A percentile compares a stretch with the other conserved stretches of the same genome.
These are phyloP conservation scores for Cladophialophora yegresii DNA, from an alignment of 2,329 filamentous ascomycete genomes.

Conservation along the genomic window DNA sequence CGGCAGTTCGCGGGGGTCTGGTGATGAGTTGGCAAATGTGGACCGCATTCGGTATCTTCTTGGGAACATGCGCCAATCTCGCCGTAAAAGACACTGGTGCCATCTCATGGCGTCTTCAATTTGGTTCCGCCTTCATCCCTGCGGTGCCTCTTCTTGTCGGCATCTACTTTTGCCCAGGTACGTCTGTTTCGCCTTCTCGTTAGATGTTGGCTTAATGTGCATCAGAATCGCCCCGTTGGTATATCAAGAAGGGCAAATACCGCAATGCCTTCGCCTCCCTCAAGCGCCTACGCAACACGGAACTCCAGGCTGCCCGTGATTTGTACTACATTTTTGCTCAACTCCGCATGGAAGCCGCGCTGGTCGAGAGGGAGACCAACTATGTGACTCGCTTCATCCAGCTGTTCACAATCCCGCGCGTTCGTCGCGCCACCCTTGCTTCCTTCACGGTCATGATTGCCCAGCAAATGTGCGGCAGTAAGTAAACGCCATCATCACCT, in stretches of 20 bases:
- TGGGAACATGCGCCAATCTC: slow-evolving; percentile 67
- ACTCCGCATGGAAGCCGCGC: slow-evolving; percentile 48
- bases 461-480: slow-evolving; percentile 43
- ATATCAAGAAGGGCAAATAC: slow-evolving; percentile 66
- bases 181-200: neutral
- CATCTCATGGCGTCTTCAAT: slow-evolving; percentile 64
- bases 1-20: slow-evolving; percentile 69
- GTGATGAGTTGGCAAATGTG: slow-evolving; percentile 78
- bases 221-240: slow-evolving; percentile 61
- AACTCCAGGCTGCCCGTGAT: slow-evolving; percentile 60
- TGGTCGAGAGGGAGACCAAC: slow-evolving; percentile 48
- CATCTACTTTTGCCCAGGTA: slow-evolving; percentile 64
- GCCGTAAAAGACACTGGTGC: slow-evolving; percentile 61
- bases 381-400: slow-evolving; percentile 50
- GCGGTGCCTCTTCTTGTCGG: slow-evolving; percentile 61
- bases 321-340: slow-evolving; percentile 60
- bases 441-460: slow-evolving; percentile 40
- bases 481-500: slow-evolving; percentile 10
- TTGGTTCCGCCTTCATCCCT: slow-evolving; percentile 66
- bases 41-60: slow-evolving; percentile 63
- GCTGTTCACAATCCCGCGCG: slow-evolving; percentile 39
- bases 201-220: slow-evolving; percentile 40
- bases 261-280: slow-evolving; percentile 63
- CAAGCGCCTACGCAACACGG: slow-evolving; percentile 58
- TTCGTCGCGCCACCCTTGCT: slow-evolving; percentile 39